These are phyloP conservation scores for Pueraria montana DNA, from an alignment of 306 rosid genomes.

Conservation along the genomic window DNA sequence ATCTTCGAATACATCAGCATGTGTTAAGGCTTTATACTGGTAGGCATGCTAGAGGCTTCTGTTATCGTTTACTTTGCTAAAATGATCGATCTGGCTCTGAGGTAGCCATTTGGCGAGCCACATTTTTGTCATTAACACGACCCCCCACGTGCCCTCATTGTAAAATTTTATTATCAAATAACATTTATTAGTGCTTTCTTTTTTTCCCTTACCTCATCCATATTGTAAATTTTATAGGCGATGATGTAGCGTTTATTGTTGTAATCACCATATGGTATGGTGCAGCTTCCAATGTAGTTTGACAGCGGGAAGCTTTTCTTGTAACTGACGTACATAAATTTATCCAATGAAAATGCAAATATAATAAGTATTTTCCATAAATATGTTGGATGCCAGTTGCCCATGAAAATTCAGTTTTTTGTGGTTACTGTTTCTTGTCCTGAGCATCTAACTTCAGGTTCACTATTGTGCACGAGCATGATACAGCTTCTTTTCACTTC, in stretches of 20 bases:
- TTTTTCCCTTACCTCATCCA: neutral
- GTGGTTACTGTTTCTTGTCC: neutral
- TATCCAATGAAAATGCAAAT: constrained; percentile 39
- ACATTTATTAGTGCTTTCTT: constrained; percentile 2
- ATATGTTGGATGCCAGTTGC: constrained; percentile 35
- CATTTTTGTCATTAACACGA: constrained; percentile 48
- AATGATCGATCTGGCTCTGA: constrained; percentile 22
- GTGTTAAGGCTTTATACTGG: constrained; percentile 38
- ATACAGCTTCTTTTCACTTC: too few species aligned
- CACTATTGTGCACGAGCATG: neutral
- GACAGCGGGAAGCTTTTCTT: constrained; percentile 40
- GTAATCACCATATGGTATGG: constrained; percentile 37
- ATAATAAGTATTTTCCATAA: constrained; percentile 40
- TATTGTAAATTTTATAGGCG: constrained; percentile 41
- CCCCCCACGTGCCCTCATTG: neutral
- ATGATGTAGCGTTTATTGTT: constrained; percentile 39
- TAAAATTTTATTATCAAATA: constrained; percentile 27
- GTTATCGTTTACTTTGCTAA: constrained; percentile 34
- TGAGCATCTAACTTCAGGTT: neutral
- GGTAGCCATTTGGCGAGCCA: constrained; percentile 45
- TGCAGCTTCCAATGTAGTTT: constrained; percentile 42
- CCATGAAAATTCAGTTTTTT: neutral
- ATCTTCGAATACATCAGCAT: constrained; percentile 30
- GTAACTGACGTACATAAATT: constrained; percentile 43
- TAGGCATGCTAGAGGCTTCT: constrained; percentile 33